Conservation (phyloP, 1,284 basidiomycete genomes). For the Cutaneotrichosporon sp. region DNA sequence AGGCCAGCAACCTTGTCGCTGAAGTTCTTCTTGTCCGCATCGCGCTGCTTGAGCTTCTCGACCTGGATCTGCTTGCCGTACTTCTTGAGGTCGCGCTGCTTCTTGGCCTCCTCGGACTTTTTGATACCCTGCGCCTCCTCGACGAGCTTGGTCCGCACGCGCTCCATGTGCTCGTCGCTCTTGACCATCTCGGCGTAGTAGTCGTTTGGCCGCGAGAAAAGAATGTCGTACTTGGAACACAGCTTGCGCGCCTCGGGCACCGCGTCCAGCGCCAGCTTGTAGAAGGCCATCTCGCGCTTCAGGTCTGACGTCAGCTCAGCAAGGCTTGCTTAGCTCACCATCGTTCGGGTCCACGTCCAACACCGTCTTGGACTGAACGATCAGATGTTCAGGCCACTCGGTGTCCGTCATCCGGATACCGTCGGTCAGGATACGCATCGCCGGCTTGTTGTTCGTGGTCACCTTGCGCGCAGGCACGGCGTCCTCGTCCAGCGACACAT, state of each 20-base stretch:
- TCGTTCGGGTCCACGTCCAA: constrained; percentile 71
- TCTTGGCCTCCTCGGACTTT: constrained; percentile 85
- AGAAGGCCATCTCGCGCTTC: constrained; percentile 91
- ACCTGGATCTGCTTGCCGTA: constrained; percentile 95
- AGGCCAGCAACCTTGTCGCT: constrained; percentile 77
- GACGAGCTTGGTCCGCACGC: constrained; percentile 84
- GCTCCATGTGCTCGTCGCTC: constrained; percentile 95
- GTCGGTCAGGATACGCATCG: constrained; percentile 75
- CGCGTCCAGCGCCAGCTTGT: constrained; percentile 88
- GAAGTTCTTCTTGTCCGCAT: constrained; percentile 75
- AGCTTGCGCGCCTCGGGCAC: constrained; percentile 72
- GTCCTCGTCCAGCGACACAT: constrained; percentile 67
- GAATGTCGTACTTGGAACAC: constrained; percentile 67
- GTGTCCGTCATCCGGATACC: constrained; percentile 72
- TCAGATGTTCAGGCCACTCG: constrained; percentile 82
- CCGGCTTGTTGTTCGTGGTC: constrained; percentile 78
- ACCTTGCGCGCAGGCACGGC: constrained; percentile 74
- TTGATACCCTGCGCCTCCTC: constrained; percentile 87
- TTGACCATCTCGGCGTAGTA: constrained; percentile 99
- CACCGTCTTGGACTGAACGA: constrained; percentile 68
- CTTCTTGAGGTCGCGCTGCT: constrained; percentile 93
- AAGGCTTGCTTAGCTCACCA: constrained; percentile 27
- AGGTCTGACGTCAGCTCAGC: constrained; percentile 60
- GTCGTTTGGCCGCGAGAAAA: constrained; percentile 89
- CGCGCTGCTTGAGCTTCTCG: constrained; percentile 77